Conservation (phyloP, 2,329 filamentous ascomycete genomes). For the Neonectria coccinea region DNA sequence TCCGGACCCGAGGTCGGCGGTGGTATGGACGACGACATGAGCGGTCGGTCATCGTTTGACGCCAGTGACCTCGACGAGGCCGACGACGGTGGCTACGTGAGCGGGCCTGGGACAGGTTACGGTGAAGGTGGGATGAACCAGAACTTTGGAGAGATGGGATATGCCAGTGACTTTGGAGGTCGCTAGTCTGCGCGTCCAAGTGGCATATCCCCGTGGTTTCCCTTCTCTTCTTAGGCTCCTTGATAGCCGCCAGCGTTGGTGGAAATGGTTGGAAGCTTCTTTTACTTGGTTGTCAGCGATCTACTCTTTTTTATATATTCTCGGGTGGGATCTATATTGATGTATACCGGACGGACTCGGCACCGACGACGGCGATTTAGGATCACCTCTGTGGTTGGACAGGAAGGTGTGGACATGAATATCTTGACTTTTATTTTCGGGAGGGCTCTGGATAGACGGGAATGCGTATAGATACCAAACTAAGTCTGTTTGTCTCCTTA, state of each 20-base stretch:
- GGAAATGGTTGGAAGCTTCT: conserved; percentile 15
- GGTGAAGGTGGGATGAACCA: conserved; percentile 68
- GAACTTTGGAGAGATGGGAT: conserved; percentile 57
- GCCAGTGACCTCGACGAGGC: conserved; percentile 81
- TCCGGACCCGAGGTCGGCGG: conserved; percentile 72
- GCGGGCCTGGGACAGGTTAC: conserved; percentile 70
- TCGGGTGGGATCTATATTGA: conserved; percentile 20
- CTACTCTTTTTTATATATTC: conserved; percentile 18
- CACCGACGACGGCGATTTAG: conserved; percentile 33
- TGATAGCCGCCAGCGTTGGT: conserved; percentile 5
- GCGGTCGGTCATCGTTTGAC: conserved; percentile 84
- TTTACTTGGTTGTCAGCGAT: conserved; percentile 31
- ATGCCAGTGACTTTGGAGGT: conserved; percentile 46
- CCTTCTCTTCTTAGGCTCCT: conserved; percentile 15
- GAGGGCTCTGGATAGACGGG: conserved; percentile 44
- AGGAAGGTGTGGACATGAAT: conserved; percentile 28
- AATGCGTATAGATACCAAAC: conserved; percentile 48
- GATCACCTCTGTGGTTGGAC: conserved; percentile 25
- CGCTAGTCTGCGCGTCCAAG: conserved; percentile 31
- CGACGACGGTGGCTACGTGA: conserved; percentile 77
- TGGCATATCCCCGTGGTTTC: conserved; percentile 15
- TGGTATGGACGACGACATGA: conserved; percentile 81
- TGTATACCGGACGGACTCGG: conserved; percentile 29
- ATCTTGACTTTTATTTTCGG: conserved; percentile 27
- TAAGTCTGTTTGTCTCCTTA: conserved; percentile 33